Conservation (phyloP, 2,329 filamentous ascomycete species). For the Thermothelomyces thermophilus region DNA sequence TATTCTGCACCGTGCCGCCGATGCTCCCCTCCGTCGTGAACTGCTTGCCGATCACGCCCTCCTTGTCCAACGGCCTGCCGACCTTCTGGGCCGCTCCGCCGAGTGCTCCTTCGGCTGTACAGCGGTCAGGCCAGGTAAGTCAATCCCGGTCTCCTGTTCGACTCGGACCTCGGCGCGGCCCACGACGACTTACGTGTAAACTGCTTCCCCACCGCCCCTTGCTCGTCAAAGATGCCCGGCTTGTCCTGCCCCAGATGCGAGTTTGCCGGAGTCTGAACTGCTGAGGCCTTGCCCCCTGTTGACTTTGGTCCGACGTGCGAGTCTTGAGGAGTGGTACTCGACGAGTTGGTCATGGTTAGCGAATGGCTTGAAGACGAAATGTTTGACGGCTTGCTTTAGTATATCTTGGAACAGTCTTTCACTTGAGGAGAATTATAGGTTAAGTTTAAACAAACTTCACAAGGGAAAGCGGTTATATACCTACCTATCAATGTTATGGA, state of each 20-base stretch:
- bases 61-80: conserved; percentile 44
- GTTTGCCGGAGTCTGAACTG: conserved; percentile 24
- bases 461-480: too few species aligned
- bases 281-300: conserved; percentile 18
- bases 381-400: too few species aligned
- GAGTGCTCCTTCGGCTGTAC: conserved; percentile 39
- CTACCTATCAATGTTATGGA: too few species aligned
- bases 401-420: too few species aligned
- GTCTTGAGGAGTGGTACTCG: conserved; percentile 11
- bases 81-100: conserved; percentile 45
- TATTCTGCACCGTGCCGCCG: conserved; percentile 45
- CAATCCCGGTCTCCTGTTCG: neutral
- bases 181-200: conserved; percentile 40
- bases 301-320: conserved; percentile 17
- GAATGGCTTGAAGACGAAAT: neutral
- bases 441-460: too few species aligned
- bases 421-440: too few species aligned
- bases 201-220: conserved; percentile 47
- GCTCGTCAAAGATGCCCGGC: conserved; percentile 41
- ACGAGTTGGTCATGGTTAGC: conserved; percentile 7
- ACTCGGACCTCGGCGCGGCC: neutral
- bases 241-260: conserved; percentile 25
- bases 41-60: conserved; percentile 48
- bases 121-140: too few species aligned
- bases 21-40: conserved; percentile 48